phyloP scores from a whole-genome alignment of 495 filamentous ascomycete genomes.

The Aspergillus baeticus region DNA sequence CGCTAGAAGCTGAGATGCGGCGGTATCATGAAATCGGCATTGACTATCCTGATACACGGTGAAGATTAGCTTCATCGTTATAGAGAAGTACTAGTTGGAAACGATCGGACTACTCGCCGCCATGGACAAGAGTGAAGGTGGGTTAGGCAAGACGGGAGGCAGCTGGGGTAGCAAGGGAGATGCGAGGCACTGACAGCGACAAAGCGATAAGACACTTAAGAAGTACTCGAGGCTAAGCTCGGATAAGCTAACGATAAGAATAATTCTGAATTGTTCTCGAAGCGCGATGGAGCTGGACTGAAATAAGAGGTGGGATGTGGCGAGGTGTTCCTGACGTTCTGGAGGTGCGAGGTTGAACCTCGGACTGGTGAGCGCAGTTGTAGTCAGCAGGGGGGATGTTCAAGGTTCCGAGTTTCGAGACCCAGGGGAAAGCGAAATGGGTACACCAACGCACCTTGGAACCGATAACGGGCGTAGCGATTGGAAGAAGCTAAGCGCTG shows the following conservation, averaged over 20 bases:
- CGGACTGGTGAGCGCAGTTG: constrained; percentile 9
- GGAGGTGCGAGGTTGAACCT: constrained; percentile 4
- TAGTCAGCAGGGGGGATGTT: constrained; percentile 24
- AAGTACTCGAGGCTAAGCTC: background rate
- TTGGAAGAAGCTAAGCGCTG: constrained; percentile 14
- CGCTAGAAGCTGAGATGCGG: background rate
- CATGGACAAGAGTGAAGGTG: background rate
- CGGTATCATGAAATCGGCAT: constrained; percentile 6
- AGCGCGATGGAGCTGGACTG: background rate
- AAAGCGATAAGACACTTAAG: background rate
- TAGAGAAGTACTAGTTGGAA: background rate
- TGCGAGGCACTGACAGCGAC: background rate
- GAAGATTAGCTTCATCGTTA: background rate
- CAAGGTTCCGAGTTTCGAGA: constrained; percentile 8
- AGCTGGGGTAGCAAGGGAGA: background rate
- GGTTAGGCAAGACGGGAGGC: background rate
- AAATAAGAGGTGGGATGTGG: constrained; percentile 18
- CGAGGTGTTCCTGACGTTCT: constrained; percentile 20
- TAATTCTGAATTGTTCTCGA: background rate
- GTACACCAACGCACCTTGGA: background rate
- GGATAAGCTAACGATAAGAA: background rate
- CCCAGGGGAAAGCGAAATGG: constrained; percentile 7
- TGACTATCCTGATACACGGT: constrained; percentile 12
- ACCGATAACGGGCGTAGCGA: background rate
- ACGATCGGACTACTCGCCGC: background rate